Base-by-base conservation (phyloP, 768 basidiomycete genomes). In the Boletus pseudopeckii region DNA sequence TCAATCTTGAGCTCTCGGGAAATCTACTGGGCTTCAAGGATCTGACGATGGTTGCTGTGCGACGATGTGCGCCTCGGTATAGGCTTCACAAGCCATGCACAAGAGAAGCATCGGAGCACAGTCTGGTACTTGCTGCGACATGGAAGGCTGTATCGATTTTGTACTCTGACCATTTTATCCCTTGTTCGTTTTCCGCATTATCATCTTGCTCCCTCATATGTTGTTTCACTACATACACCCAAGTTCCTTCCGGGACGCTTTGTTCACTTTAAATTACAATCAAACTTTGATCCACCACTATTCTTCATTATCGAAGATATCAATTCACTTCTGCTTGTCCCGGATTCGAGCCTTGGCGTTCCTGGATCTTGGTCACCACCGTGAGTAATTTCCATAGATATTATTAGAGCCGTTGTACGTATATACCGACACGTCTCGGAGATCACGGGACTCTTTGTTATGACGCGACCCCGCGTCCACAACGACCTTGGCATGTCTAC, bases 191-290 rank as follows among this genome's bases (percentile, higher is more conserved):
- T 40, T 41, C 52, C 49, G 38, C 64, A 53, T 52, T 53, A 59
- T 59, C 59, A 59, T 59, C 59, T 61, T 54, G 51, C 49, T 58
- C 63, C 45, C 48, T 45, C 55, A 49, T 33, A 55, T 45, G 32
- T 46, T 65, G 52, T 55, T 61, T 44, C 52, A 52, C 56, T 60
- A 65, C 50, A 53, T 66, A 56, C 57, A 42, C 55, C 48, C 47
- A 62, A 70, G 61, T 66, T 62, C 52, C 52, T 58, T 45, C 47
- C 46, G 55, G 53, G 56, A 63, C 58, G 43, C 45, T 55, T 55
- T 59, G 58, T 63, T 58, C 55, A 45, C 68, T 46, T 67, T 63
- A 59, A 69, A 62, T 65, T 50, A 55, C 59, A 43, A 53, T 59
- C 54, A 50, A 63, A 49, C 58, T 55, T 50, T 56, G 56, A 55